phyloP scores from a whole-genome alignment of 2,329 filamentous ascomycete genomes.

The Cercospora sp. region DNA sequence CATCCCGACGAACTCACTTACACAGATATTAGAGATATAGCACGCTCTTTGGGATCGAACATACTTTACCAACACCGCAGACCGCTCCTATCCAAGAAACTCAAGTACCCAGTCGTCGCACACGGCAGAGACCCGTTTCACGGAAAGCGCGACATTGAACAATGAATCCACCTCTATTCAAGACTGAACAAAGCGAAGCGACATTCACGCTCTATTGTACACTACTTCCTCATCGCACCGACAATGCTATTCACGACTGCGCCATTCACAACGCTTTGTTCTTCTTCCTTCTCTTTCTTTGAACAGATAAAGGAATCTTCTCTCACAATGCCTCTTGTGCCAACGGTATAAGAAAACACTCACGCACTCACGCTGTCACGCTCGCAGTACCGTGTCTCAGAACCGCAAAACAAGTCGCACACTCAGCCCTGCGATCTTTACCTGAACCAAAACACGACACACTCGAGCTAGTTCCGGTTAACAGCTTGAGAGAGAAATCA shows the following conservation, averaged over 20 bases:
- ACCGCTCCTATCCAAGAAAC: neutral
- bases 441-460: neutral
- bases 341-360: neutral
- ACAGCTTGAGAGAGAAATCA: neutral
- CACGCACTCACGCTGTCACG: neutral
- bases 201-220: constrained; percentile 1
- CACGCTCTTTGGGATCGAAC: neutral
- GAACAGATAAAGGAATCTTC: neutral
- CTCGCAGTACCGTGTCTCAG: neutral
- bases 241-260: neutral
- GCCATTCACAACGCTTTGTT: neutral
- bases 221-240: no score
- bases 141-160: constrained; percentile 1
- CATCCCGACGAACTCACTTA: neutral
- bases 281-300: neutral
- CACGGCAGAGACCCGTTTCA: neutral
- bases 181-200: neutral
- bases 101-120: neutral
- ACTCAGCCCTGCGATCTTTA: neutral
- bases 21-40: neutral
- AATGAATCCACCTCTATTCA: neutral
- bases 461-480: constrained; percentile 1
- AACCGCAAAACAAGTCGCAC: neutral
- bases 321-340: neutral
- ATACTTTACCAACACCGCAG: neutral